A percentile compares a stretch with the other conserved stretches of the same genome.
phyloP scores from a whole-genome alignment of 2,329 filamentous ascomycete genomes.

The Amesomyces nigricolor region DNA sequence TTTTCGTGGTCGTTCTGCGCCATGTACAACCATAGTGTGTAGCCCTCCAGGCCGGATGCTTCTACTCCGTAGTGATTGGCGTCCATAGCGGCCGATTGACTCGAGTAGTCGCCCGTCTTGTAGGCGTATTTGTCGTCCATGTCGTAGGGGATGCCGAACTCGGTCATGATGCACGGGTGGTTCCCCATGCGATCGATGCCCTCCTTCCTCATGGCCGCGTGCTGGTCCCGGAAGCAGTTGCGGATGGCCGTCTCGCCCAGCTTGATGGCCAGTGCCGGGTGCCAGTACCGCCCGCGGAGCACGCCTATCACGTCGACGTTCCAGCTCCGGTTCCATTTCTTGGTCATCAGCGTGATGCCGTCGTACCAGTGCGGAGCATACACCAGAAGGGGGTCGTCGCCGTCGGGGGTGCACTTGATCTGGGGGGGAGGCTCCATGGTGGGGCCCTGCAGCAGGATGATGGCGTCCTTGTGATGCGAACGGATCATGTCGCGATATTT shows the following conservation, averaged over 20 bases:
- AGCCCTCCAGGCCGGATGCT: constrained; percentile 75
- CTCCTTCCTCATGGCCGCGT: constrained; percentile 76
- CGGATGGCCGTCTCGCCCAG: constrained; percentile 89
- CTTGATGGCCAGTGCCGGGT: constrained; percentile 86
- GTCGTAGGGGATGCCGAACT: constrained; percentile 97
- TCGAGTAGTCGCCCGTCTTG: constrained; percentile 89
- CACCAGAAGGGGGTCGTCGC: constrained; percentile 77
- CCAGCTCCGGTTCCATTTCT: constrained; percentile 97
- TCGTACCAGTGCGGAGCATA: constrained; percentile 97
- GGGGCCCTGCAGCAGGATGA: constrained; percentile 87
- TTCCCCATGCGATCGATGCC: constrained; percentile 83
- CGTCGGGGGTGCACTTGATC: constrained; percentile 81
- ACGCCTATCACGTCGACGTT: constrained; percentile 95
- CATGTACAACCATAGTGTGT: constrained; percentile 84
- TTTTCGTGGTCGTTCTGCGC: constrained; percentile 77
- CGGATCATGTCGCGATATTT: constrained; percentile 71
- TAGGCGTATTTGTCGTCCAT: constrained; percentile 98
- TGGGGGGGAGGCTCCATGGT: constrained; percentile 85
- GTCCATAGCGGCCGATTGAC: constrained; percentile 86
- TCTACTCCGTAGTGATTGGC: constrained; percentile 94
- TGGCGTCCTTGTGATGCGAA: constrained; percentile 67
- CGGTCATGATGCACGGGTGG: constrained; percentile 83
- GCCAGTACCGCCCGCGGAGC: constrained; percentile 79
- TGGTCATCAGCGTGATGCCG: constrained; percentile 91
- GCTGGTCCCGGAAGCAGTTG: constrained; percentile 86